Evolutionary conservation across 208 protist species (phyloP).

Genomic region (Trypanosoma scelopori): DNA sequence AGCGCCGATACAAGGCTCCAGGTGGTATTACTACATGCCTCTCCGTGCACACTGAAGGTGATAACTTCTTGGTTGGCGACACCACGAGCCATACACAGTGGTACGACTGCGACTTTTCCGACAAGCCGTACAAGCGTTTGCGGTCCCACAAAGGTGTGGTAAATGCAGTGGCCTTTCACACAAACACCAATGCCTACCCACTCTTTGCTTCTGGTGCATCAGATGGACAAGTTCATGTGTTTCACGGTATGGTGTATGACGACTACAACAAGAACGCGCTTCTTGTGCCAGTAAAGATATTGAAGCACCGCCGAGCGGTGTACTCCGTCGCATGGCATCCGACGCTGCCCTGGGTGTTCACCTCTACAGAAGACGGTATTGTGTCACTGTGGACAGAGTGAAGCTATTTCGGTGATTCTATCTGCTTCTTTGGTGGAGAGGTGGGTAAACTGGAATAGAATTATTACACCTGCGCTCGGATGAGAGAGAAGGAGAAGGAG

Average conservation of each 20-base stretch:
- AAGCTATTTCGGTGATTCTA: not conserved
- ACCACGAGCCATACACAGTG: slow-evolving; percentile 93
- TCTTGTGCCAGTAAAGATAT: slow-evolving; percentile 99
- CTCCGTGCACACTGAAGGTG: slow-evolving; percentile 96
- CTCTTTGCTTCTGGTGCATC: slow-evolving; percentile 97
- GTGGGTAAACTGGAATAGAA: too few relatives aligned
- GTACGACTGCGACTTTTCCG: slow-evolving; percentile 98
- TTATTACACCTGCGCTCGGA: too few relatives aligned
- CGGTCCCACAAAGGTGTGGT: slow-evolving; percentile 94
- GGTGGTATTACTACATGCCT: slow-evolving; percentile 92
- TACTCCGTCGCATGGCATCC: slow-evolving; percentile 97
- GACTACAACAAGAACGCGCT: slow-evolving; percentile 98
- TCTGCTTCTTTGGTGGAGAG: not conserved
- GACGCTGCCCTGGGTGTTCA: slow-evolving; percentile 99
- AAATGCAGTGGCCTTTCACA: slow-evolving; percentile 90
- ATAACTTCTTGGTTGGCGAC: slow-evolving; percentile 96
- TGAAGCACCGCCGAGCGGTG: slow-evolving; percentile 93
- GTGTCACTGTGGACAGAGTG: slow-evolving; percentile 92
- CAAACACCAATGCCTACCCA: slow-evolving; percentile 88
- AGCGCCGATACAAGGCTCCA: slow-evolving; percentile 94
- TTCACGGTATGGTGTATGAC: slow-evolving; percentile 95
- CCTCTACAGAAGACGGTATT: slow-evolving; percentile 95
- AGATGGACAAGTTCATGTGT: slow-evolving; percentile 95
- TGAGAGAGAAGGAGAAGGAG: slow-evolving; percentile 1
- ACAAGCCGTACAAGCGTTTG: slow-evolving; percentile 96